phyloP scores from a whole-genome alignment of 139 green algal species.

The Micromonas commoda region DNA sequence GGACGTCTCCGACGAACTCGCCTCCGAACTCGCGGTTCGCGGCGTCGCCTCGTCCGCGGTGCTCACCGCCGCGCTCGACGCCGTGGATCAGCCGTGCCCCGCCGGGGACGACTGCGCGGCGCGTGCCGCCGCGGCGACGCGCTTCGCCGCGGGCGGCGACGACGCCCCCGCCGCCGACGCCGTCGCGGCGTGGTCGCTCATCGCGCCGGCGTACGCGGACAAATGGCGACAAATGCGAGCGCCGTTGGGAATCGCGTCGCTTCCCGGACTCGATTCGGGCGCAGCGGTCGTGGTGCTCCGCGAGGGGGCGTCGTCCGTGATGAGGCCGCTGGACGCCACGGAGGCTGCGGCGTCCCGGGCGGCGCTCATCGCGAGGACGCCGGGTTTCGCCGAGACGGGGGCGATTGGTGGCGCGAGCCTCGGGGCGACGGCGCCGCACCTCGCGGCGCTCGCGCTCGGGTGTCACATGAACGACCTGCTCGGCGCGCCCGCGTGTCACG shows the following conservation, averaged over 20 bases:
- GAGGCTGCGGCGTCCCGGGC: not conserved
- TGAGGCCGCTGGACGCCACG: not conserved
- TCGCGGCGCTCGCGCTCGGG: not conserved
- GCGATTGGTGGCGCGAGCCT: not conserved
- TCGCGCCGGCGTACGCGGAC: not conserved
- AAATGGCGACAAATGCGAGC: too few species aligned
- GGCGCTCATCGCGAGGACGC: not conserved
- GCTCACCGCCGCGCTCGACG: not conserved
- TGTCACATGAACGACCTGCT: not conserved
- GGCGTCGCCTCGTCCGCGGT: not conserved
- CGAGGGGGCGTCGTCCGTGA: not conserved
- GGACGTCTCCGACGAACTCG: not conserved
- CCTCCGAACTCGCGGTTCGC: not conserved
- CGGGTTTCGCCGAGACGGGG: not conserved
- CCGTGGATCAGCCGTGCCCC: too few species aligned
- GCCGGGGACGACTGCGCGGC: not conserved
- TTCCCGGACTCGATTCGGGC: too few species aligned
- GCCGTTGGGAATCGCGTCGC: too few species aligned
- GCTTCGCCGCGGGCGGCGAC: not conserved
- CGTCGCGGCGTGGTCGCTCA: not conserved
- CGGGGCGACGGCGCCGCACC: not conserved
- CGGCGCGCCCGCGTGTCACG: not conserved
- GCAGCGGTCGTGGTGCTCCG: too few species aligned
- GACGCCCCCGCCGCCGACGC: not conserved
- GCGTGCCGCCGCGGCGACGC: not conserved